Evolutionary conservation across 805 yeast species (phyloP).

Genomic region (Ogataea kodamae): DNA sequence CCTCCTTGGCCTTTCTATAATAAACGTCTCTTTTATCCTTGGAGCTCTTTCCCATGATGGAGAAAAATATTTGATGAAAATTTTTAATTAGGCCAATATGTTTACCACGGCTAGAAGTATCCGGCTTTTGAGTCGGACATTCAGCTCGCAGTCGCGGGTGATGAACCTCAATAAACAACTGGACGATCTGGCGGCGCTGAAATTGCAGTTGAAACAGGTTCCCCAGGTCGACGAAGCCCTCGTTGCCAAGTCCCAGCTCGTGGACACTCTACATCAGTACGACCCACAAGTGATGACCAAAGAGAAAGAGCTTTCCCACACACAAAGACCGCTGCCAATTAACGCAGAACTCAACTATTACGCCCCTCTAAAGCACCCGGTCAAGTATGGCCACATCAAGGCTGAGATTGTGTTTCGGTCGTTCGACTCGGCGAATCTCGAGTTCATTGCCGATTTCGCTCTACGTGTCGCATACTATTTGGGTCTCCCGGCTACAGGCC

Average conservation of each 20-base stretch:
- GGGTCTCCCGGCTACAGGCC: constrained; percentile 81
- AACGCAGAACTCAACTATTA: constrained; percentile 78
- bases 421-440: constrained; percentile 64
- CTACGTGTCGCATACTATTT: constrained; percentile 86
- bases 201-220: constrained; percentile 13
- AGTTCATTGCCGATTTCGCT: constrained; percentile 79
- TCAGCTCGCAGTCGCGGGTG: background rate
- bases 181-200: constrained; percentile 28
- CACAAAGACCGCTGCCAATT: constrained; percentile 67
- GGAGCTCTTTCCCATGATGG: constrained; percentile 83
- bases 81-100: constrained; percentile 7
- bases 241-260: constrained; percentile 21
- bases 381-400: constrained; percentile 68
- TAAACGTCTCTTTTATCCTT: constrained; percentile 93
- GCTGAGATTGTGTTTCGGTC: constrained; percentile 77
- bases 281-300: constrained; percentile 37
- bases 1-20: constrained; percentile 92
- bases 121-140: constrained; percentile 7
- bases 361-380: constrained; percentile 69
- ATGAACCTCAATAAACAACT: constrained; percentile 23
- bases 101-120: constrained; percentile 5
- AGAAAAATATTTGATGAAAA: constrained; percentile 8
- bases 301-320: constrained; percentile 33
- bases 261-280: constrained; percentile 31
- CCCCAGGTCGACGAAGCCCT: constrained; percentile 19